Conservation (phyloP, 345 rosid genomes). For the Eucalyptus marginata region DNA sequence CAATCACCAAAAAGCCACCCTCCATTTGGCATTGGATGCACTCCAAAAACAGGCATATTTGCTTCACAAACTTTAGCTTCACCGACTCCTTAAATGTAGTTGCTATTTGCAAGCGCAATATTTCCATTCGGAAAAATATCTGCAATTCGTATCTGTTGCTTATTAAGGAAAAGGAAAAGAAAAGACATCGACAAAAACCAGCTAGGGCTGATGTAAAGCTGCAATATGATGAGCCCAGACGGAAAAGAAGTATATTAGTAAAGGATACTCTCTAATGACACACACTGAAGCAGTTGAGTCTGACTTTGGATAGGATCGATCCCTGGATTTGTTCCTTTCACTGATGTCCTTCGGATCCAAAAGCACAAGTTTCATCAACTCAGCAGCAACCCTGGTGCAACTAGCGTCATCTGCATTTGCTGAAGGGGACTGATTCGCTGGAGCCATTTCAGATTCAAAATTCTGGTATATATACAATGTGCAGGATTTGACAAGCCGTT, state of each 20-base stretch:
- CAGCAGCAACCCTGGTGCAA: constrained; percentile 17
- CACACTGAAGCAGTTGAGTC: constrained; percentile 19
- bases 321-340: constrained; percentile 22
- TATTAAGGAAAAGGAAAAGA: constrained; percentile 35
- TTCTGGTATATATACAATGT: constrained; percentile 49
- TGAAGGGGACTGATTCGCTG: constrained; percentile 22
- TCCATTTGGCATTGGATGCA: constrained; percentile 67
- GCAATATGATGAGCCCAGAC: background rate
- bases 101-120: constrained; percentile 60
- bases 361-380: constrained; percentile 46
- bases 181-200: background rate
- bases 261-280: constrained; percentile 82
- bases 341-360: constrained; percentile 67
- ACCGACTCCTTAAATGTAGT: constrained; percentile 23
- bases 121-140: constrained; percentile 91
- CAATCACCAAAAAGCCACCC: constrained; percentile 92
- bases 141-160: constrained; percentile 71
- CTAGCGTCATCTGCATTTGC: constrained; percentile 10
- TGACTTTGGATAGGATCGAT: constrained; percentile 11
- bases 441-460: constrained; percentile 15
- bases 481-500: constrained; percentile 60
- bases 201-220: background rate
- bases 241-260: background rate
- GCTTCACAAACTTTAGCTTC: constrained; percentile 67
- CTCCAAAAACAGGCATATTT: constrained; percentile 69